Percentiles rank a stretch among this genome's conserved stretches.
Evolutionary conservation across 257 asterid species (phyloP).

Genomic region (Voacanga thouarsii): DNA sequence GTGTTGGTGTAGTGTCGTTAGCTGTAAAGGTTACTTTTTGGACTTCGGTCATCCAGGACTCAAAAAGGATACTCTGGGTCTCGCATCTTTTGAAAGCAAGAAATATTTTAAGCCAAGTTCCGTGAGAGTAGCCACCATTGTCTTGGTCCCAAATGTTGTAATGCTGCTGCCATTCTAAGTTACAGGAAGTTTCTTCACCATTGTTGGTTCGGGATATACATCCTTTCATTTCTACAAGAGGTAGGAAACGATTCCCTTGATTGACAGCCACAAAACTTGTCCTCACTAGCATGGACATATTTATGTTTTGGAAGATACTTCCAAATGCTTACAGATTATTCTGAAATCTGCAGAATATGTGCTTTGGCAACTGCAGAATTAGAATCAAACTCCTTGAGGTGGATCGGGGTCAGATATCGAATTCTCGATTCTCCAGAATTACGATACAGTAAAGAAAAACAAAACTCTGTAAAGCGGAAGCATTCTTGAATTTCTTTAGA

Average conservation of each 20-base stretch:
- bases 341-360: not conserved
- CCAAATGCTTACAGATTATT: not conserved
- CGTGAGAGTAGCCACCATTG: not conserved
- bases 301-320: not conserved
- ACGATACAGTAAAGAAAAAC: not conserved
- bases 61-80: conserved; percentile 18
- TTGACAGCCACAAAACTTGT: not conserved
- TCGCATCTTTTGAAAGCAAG: not conserved
- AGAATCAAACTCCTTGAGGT: not conserved
- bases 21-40: conserved; percentile 30
- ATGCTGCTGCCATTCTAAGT: not conserved
- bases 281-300: not conserved
- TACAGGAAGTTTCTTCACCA: not conserved
- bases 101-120: not conserved
- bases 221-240: not conserved
- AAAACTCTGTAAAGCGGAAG: not conserved
- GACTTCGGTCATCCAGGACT: conserved; percentile 15
- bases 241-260: not conserved
- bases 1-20: not conserved
- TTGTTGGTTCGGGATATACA: not conserved
- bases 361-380: not conserved
- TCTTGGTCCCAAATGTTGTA: not conserved
- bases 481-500: not conserved
- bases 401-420: not conserved
- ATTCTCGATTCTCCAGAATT: not conserved